Evolutionary conservation across 805 yeast species (phyloP).

Genomic region (Saturnispora serradocipensis): DNA sequence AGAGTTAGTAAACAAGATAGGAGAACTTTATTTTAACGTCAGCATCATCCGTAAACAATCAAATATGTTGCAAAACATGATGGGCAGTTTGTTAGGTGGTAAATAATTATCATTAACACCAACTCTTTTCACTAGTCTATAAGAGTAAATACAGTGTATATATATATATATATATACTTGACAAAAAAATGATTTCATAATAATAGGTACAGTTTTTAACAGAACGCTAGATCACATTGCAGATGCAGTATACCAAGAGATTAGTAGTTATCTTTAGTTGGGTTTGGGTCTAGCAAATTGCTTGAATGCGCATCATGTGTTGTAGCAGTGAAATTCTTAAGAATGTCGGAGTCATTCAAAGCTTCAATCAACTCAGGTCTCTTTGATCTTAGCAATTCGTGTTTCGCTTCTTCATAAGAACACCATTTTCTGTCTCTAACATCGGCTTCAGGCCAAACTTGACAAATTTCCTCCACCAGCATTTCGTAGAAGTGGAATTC

Average conservation of each 20-base stretch:
- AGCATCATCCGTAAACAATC: slow-evolving; percentile 37
- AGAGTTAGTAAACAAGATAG: slow-evolving; percentile 23
- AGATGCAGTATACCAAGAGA: background rate
- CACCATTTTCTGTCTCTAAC: slow-evolving; percentile 70
- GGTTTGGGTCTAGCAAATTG: slow-evolving; percentile 22
- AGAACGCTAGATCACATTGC: background rate
- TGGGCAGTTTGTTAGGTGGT: slow-evolving; percentile 60
- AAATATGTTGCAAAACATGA: slow-evolving; percentile 60
- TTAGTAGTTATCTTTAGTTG: slow-evolving; percentile 23
- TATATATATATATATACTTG: background rate
- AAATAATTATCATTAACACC: background rate
- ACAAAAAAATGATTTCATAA: background rate
- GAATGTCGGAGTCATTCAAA: slow-evolving; percentile 45
- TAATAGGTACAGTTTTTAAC: background rate
- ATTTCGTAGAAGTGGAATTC: slow-evolving; percentile 86
- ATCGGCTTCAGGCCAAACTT: slow-evolving; percentile 66
- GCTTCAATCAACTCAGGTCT: slow-evolving; percentile 64
- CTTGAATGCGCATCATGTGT: slow-evolving; percentile 20
- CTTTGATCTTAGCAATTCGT: slow-evolving; percentile 44
- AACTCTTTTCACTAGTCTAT: background rate
- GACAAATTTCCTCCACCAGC: slow-evolving; percentile 45
- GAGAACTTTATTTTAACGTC: slow-evolving; percentile 23
- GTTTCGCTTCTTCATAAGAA: slow-evolving; percentile 54
- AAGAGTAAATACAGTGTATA: background rate
- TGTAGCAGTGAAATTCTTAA: slow-evolving; percentile 27